These are phyloP conservation scores for Starmerella floricola DNA, from an alignment of 805 yeast genomes.

Conservation along the genomic window DNA sequence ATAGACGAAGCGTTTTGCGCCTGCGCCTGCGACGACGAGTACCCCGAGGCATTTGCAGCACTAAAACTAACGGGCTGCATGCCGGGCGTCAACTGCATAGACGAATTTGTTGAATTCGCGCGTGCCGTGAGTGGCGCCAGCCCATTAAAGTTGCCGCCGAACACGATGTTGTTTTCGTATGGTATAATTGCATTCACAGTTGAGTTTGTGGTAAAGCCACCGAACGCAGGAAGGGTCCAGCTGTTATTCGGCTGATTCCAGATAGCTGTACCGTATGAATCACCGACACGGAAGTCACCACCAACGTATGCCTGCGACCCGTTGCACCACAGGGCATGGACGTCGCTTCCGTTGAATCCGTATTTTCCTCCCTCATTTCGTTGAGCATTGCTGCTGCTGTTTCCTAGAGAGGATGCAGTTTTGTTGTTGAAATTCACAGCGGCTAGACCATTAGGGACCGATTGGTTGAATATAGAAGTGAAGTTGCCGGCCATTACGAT, in stretches of 20 bases:
- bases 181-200: constrained; percentile 50
- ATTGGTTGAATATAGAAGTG: constrained; percentile 7
- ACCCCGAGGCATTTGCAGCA: constrained; percentile 17
- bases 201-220: constrained; percentile 58
- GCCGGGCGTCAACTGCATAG: constrained; percentile 12
- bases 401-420: neutral
- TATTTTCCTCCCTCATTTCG: too few relatives aligned
- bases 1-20: constrained; percentile 26
- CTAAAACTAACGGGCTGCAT: constrained; percentile 15
- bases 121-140: constrained; percentile 33
- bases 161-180: constrained; percentile 41
- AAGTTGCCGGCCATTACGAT: constrained; percentile 20
- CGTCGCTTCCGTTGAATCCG: constrained; percentile 3
- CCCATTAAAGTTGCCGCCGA: constrained; percentile 65
- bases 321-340: constrained; percentile 41
- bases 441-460: constrained; percentile 8
- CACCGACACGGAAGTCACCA: constrained; percentile 52
- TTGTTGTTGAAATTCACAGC: constrained; percentile 5
- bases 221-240: constrained; percentile 47
- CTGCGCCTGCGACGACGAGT: neutral
- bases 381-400: too few relatives aligned
- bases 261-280: constrained; percentile 46
- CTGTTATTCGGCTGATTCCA: constrained; percentile 41
- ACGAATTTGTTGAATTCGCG: constrained; percentile 8
- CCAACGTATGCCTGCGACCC: constrained; percentile 56